Base-by-base conservation (phyloP, 495 filamentous ascomycete species). In the Elasticomyces elasticus region DNA sequence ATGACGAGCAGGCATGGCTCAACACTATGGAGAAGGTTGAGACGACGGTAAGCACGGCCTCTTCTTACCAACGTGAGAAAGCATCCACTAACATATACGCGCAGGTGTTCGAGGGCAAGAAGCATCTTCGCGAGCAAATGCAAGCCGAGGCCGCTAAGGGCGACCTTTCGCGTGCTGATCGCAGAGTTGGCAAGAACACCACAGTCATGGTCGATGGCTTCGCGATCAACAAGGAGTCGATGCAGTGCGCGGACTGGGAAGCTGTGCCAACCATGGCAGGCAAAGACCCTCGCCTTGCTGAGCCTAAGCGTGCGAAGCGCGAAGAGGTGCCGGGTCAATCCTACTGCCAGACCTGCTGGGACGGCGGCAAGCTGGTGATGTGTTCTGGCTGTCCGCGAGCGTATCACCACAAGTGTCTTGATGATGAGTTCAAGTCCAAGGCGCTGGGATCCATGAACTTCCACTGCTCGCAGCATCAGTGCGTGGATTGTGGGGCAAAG, bases 151-250 rank as follows among this genome's bases (percentile, higher is more conserved):
- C 66, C 22, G 44, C 49, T n/a, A 45, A 56, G 46, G 61, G 30
- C 41, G 66, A 68, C 46, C 59, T 63, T 31, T 69, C 26, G 19
- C 68, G 73, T 22, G 71, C 67, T 27, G 71, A 75, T 37, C 68
- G 80, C 1, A 67, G 81, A 10, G 67, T 74, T 12, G 78, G 75
- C 20, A 83, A 83, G 64, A 76, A 80, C 48, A 75, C 76, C 4
- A 79, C 77, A 0, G 75, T 83, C 40, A 77, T 79, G 66, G 64
- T 83, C 17, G 75, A 79, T 55, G 81, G 80, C 5, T 81, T 71
- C 57, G 72, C 73, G 1, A 73, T 84, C n/a, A 72, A 67, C 23
- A 84, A 82, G 54, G 76, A 81, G 49, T 80, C 76, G 17, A 61
- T 81, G 38, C 64, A 61, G 24, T 78, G 79, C 59, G 69, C 56